Evolutionary conservation across 257 asterid genomes (phyloP).

Genomic region (Nicotiana attenuata): DNA sequence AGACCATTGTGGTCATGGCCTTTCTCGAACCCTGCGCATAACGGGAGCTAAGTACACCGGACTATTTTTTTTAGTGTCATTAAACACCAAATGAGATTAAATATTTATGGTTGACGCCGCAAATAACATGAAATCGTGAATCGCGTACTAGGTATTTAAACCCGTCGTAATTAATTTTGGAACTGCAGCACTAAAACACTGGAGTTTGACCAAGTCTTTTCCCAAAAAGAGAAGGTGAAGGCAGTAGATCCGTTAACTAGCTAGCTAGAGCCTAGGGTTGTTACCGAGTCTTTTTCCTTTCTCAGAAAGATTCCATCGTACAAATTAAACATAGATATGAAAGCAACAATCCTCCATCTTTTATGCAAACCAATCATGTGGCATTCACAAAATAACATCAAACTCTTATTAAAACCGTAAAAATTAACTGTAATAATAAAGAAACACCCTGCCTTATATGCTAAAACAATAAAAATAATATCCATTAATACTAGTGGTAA

Average conservation of each 20-base stretch:
- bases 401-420: not conserved
- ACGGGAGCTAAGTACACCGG: no score
- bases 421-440: not conserved
- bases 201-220: not conserved
- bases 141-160: no score
- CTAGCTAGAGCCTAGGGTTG: not conserved
- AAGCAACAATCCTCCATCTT: not conserved
- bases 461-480: not conserved
- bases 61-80: no score
- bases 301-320: slow-evolving; percentile 1
- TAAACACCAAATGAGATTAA: no score
- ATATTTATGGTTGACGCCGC: no score
- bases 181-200: not conserved
- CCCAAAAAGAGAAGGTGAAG: not conserved
- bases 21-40: no score
- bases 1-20: no score
- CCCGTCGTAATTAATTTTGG: no score
- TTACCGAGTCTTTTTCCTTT: not conserved
- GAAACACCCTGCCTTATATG: not conserved
- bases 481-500: not conserved
- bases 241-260: not conserved
- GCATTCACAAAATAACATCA: not conserved
- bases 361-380: not conserved
- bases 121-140: no score
- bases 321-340: not conserved